Conservation (phyloP, 2,329 filamentous ascomycete genomes). For the Tolypocladium inflatum region DNA sequence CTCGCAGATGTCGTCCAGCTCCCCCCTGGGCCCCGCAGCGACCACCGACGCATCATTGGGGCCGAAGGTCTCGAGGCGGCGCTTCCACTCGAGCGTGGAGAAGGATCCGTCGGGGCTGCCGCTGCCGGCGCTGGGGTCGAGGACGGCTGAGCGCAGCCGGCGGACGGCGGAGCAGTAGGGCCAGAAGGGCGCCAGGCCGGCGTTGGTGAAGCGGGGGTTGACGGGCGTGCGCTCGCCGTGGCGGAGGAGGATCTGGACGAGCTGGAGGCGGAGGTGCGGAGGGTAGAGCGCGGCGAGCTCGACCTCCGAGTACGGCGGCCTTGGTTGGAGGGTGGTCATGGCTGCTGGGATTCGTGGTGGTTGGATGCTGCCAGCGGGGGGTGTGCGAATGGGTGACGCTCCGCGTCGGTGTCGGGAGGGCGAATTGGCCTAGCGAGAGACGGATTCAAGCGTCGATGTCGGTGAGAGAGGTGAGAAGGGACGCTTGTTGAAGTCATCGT, state of each 20-base stretch:
- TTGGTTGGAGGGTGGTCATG: slow-evolving; percentile 74
- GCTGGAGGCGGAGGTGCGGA: slow-evolving; percentile 65
- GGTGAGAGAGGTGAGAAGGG: not conserved
- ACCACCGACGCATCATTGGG: slow-evolving; percentile 58
- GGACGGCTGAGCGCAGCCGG: slow-evolving; percentile 49
- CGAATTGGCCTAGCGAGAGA: not conserved
- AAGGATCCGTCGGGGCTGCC: slow-evolving; percentile 19
- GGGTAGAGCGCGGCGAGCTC: slow-evolving; percentile 82
- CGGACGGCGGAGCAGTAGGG: slow-evolving; percentile 78
- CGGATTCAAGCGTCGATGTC: not conserved
- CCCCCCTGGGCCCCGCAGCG: slow-evolving; percentile 55
- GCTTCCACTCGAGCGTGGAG: slow-evolving; percentile 48
- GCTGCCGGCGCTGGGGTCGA: slow-evolving; percentile 28
- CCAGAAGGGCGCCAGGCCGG: slow-evolving; percentile 63
- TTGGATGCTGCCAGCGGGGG: not conserved
- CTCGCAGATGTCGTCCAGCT: slow-evolving; percentile 75
- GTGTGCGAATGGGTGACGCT: not conserved
- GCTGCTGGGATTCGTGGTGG: slow-evolving; percentile 1
- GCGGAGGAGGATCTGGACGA: slow-evolving; percentile 79
- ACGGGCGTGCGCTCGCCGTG: slow-evolving; percentile 81
- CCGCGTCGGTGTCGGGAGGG: not conserved
- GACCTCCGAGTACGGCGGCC: slow-evolving; percentile 66
- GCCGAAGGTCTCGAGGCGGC: slow-evolving; percentile 77
- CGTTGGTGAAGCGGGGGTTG: slow-evolving; percentile 77
- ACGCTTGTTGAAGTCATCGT: not conserved